phyloP scores from a whole-genome alignment of 495 filamentous ascomycete species.

The Penicillium flavigenum region DNA sequence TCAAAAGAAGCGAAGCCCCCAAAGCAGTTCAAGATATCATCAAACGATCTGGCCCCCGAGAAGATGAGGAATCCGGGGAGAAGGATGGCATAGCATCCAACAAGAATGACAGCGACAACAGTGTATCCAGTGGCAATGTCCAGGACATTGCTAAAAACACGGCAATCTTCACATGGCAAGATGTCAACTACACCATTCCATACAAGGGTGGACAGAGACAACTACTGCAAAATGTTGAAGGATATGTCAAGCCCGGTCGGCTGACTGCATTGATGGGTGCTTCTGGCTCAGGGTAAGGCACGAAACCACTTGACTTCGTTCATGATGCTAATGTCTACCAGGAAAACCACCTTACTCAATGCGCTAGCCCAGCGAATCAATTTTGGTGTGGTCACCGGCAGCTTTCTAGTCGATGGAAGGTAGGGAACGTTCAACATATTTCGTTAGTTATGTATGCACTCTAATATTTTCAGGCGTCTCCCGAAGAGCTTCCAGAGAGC shows the following conservation, averaged over 20 bases:
- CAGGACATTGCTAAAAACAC: conserved; percentile 56
- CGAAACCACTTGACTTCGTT: not conserved
- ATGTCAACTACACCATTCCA: conserved; percentile 74
- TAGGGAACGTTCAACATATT: conserved; percentile 17
- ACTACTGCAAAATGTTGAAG: conserved; percentile 62
- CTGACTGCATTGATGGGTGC: conserved; percentile 71
- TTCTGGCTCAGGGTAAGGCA: conserved; percentile 57
- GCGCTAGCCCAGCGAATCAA: conserved; percentile 54
- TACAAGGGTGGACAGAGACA: conserved; percentile 57
- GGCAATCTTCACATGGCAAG: conserved; percentile 73
- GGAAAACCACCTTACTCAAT: conserved; percentile 58
- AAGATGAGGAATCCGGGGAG: conserved; percentile 51
- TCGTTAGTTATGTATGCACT: not conserved
- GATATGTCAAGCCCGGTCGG: conserved; percentile 68
- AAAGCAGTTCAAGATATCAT: conserved; percentile 49
- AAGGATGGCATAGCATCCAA: conserved; percentile 27
- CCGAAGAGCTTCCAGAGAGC: conserved; percentile 50
- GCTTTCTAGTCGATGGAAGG: conserved; percentile 56
- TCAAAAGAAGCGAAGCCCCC: conserved; percentile 61
- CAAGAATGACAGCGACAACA: conserved; percentile 23
- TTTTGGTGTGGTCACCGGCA: conserved; percentile 52
- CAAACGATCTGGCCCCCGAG: conserved; percentile 28
- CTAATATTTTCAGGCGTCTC: conserved; percentile 34
- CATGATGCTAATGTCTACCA: conserved; percentile 8
- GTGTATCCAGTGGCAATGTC: conserved; percentile 28